Evolutionary conservation across 129 eudicot genomes (phyloP).

Genomic region (Arctium lappa): DNA sequence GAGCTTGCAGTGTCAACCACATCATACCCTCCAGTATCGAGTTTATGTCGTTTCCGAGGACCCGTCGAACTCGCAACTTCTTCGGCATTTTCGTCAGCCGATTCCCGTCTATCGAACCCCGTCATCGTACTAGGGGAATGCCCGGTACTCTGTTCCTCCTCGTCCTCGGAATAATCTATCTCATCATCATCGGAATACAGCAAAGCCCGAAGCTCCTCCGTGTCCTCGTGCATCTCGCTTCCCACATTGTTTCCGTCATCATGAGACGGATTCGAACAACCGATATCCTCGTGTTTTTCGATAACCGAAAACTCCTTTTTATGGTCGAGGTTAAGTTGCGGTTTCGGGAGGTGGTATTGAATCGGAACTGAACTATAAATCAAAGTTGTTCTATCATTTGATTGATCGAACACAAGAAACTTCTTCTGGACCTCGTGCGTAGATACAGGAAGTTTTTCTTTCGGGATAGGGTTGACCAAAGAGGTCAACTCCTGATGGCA

Average conservation of each 20-base stretch:
- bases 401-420: conserved; percentile 85
- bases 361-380: conserved; percentile 52
- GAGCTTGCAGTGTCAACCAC: conserved; percentile 47
- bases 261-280: conserved; percentile 6
- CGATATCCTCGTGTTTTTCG: conserved; percentile 14
- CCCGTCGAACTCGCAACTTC: conserved; percentile 69
- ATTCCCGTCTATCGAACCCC: conserved; percentile 25
- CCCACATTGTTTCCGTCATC: conserved; percentile 23
- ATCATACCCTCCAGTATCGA: conserved; percentile 22
- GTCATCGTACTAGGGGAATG: conserved; percentile 70
- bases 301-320: conserved; percentile 11
- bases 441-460: conserved; percentile 27
- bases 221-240: conserved; percentile 73
- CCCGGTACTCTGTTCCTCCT: conserved; percentile 77
- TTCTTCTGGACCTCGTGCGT: conserved; percentile 38
- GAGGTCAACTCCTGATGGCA: conserved; percentile 16
- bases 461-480: conserved; percentile 26
- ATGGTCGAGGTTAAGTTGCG: conserved; percentile 15
- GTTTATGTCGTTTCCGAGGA: conserved; percentile 48
- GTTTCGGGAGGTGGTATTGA: conserved; percentile 40
- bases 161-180: conserved; percentile 47
- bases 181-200: conserved; percentile 76
- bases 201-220: conserved; percentile 74
- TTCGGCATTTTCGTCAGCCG: conserved; percentile 38
- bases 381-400: conserved; percentile 69